Evolutionary conservation across 2,329 filamentous ascomycete genomes (phyloP), one percentile per base, ranked within the genome.

Genomic region (Beauveria brongniartii): DNA sequence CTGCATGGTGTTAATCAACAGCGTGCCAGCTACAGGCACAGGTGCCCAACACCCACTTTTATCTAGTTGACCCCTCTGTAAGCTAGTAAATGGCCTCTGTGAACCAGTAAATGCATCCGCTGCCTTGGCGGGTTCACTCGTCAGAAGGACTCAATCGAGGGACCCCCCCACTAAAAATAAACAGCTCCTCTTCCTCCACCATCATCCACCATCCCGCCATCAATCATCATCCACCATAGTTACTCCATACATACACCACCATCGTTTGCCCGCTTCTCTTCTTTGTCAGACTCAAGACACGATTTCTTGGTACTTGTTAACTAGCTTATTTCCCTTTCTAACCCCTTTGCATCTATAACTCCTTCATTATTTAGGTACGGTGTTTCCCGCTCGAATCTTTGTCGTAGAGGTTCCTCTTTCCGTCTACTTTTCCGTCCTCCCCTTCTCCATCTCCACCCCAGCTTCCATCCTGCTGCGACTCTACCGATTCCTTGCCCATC

Each of bases 381-480:
- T 46, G 26, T 52, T 55, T 61, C 53, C 59, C 52, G 52, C 46
- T 41, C 58, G 50, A 60, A 28, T 48, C 12, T 18, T 48, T 41
- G 53, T 56, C 59, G 59, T 51, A 61, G 14, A 43, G 59, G 52
- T 61, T 61, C 53, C 59, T 56, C 34, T 61, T 61, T 61, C 59
- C 18, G 59, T 61, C 59, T 46, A 56, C 44, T 56, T 61, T 61
- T 51, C 59, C 59, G 53, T 56, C 28, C 22, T 40, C 26, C 22
- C 24, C 20, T 28, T 40, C 48, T 48, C 28, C 26, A 40, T 40
- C 43, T 24, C 48, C 41, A 28, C 53, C 26, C 22, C 18, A 37
- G n/a, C 54, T 56, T 16, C 14, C 14, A 7, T 16, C 43, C 24
- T 51, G 37, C 47, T 47, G 40, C 22, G 18, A 34, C 40, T 37